A percentile compares a stretch with the other conserved stretches of the same genome.
These are phyloP conservation scores for Aspergillus carbonarius DNA, from an alignment of 2,329 filamentous ascomycete genomes.

Conservation along the genomic window DNA sequence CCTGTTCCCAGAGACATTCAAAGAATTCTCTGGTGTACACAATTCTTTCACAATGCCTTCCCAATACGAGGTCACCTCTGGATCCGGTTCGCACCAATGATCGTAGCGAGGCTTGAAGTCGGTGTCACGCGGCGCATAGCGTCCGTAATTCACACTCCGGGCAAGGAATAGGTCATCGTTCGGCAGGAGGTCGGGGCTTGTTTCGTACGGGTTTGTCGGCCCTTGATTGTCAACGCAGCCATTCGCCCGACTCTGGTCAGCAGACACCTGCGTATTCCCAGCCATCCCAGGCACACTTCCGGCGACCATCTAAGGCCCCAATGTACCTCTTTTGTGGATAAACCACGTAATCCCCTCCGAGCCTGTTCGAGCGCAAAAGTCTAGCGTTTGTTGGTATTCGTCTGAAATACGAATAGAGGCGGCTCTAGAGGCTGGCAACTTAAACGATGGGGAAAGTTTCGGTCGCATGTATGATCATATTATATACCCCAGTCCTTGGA, in stretches of 20 bases:
- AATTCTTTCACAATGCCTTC: constrained; percentile 32
- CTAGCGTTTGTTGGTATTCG: background rate
- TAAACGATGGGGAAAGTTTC: background rate
- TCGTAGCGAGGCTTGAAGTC: constrained; percentile 39
- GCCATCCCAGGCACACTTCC: constrained; percentile 18
- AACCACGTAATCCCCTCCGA: background rate
- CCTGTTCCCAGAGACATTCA: constrained; percentile 31
- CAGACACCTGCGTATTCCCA: constrained; percentile 20
- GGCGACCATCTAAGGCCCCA: constrained; percentile 1
- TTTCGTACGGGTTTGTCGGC: constrained; percentile 36
- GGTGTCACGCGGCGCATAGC: constrained; percentile 31
- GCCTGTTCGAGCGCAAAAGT: background rate
- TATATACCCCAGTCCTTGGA: background rate
- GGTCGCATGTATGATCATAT: background rate
- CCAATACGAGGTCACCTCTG: constrained; percentile 36
- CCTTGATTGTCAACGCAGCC: constrained; percentile 17
- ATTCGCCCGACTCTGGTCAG: constrained; percentile 23
- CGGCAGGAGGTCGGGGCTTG: constrained; percentile 30
- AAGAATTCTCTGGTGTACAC: constrained; percentile 33
- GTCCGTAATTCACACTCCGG: constrained; percentile 35
- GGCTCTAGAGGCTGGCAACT: background rate
- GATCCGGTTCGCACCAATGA: constrained; percentile 33
- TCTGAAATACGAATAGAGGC: background rate
- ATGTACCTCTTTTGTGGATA: background rate
- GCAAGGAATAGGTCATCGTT: constrained; percentile 35